phyloP scores from a whole-genome alignment of 768 basidiomycete genomes.

The Boletus sp. region DNA sequence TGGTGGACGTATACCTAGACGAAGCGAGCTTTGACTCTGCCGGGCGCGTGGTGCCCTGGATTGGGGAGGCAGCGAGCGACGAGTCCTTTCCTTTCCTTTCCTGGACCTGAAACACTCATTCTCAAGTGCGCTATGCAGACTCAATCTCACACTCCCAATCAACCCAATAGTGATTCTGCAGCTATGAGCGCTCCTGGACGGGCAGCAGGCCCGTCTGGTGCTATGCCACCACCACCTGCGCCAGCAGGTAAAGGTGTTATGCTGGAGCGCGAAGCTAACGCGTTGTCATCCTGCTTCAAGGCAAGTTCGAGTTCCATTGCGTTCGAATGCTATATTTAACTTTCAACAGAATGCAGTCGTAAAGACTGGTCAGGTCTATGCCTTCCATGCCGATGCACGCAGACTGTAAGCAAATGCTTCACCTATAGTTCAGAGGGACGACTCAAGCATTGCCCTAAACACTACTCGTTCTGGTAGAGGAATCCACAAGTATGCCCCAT shows the following conservation, averaged over 20 bases:
- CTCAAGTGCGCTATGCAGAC: constrained; percentile 40
- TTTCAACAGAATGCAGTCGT: constrained; percentile 54
- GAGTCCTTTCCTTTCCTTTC: constrained; percentile 24
- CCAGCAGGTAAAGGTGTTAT: constrained; percentile 40
- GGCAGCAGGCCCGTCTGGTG: constrained; percentile 27
- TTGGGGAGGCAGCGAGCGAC: not conserved
- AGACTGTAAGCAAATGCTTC: constrained; percentile 50
- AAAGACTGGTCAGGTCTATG: constrained; percentile 69
- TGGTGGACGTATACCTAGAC: constrained; percentile 1
- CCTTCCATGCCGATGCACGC: constrained; percentile 63
- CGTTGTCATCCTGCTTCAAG: constrained; percentile 56
- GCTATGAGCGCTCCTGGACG: constrained; percentile 15
- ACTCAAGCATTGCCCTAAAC: not conserved
- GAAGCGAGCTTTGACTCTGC: constrained; percentile 1
- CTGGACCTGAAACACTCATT: constrained; percentile 3
- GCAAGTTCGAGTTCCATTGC: constrained; percentile 32
- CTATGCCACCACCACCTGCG: constrained; percentile 57
- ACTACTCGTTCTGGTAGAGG: constrained; percentile 40
- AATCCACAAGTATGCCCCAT: constrained; percentile 53
- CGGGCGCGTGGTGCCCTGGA: not conserved
- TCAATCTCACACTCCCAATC: constrained; percentile 36
- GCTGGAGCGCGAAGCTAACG: constrained; percentile 65
- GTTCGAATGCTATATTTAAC: not conserved
- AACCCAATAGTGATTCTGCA: constrained; percentile 19
- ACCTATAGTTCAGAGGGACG: not conserved